phyloP scores from a whole-genome alignment of 805 yeast species.

The Yarrowia keelungensis region DNA sequence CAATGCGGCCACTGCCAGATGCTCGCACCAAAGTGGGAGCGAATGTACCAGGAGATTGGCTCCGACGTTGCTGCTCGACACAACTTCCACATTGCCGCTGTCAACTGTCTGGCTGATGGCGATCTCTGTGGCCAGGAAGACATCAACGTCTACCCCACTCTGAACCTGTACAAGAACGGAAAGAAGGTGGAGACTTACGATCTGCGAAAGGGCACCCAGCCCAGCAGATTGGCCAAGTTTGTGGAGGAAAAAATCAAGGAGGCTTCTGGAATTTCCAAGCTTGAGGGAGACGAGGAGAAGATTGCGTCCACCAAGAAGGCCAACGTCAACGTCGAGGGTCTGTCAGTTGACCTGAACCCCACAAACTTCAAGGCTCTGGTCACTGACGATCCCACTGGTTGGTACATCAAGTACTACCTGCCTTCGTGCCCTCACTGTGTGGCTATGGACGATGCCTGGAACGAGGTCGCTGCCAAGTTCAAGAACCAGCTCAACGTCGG shows the following conservation, averaged over 20 bases:
- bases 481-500: slow-evolving; percentile 51
- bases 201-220: slow-evolving; percentile 27
- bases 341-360: slow-evolving; percentile 46
- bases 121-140: slow-evolving; percentile 79
- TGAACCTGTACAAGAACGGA: slow-evolving; percentile 63
- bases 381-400: slow-evolving; percentile 50
- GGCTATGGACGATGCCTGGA: slow-evolving; percentile 51
- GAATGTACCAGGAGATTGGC: slow-evolving; percentile 61
- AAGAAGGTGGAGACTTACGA: slow-evolving; percentile 44
- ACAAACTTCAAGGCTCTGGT: slow-evolving; percentile 50
- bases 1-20: slow-evolving; percentile 81
- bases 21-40: slow-evolving; percentile 84
- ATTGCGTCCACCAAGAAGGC: slow-evolving; percentile 38
- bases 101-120: slow-evolving; percentile 85
- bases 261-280: slow-evolving; percentile 23
- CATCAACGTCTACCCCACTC: slow-evolving; percentile 70
- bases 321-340: slow-evolving; percentile 49
- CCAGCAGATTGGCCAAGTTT: slow-evolving; percentile 39
- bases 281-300: slow-evolving; percentile 37
- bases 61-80: slow-evolving; percentile 54
- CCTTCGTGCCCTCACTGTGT: slow-evolving; percentile 54
- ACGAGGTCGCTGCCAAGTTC: slow-evolving; percentile 48
- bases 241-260: slow-evolving; percentile 26
- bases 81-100: slow-evolving; percentile 67
- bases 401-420: slow-evolving; percentile 54